These are phyloP conservation scores for Auricularia heimuer DNA, from an alignment of 768 basidiomycete genomes.

Conservation along the genomic window DNA sequence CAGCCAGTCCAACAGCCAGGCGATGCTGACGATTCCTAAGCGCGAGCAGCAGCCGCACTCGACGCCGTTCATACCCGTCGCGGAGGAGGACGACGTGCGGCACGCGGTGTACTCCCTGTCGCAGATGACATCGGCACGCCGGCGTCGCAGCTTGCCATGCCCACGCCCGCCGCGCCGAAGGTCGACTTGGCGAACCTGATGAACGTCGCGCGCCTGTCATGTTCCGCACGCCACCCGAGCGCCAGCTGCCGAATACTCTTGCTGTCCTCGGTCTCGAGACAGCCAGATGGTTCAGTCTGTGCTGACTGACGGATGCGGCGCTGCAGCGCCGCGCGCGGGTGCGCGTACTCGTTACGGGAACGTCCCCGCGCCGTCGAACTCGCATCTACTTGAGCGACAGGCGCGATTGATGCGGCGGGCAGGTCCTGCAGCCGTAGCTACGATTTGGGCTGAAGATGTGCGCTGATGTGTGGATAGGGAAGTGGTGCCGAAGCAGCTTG, in stretches of 20 bases:
- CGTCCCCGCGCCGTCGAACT: too few relatives aligned
- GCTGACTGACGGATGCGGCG: conserved; percentile 83
- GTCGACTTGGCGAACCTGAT: conserved; percentile 58
- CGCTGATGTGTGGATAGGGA: too few relatives aligned
- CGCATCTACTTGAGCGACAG: too few relatives aligned
- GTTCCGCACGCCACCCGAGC: conserved; percentile 79
- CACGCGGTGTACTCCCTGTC: conserved; percentile 88
- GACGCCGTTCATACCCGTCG: neutral
- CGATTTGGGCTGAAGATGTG: too few relatives aligned
- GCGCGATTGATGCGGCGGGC: too few relatives aligned
- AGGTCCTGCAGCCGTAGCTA: too few relatives aligned
- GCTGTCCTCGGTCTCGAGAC: conserved; percentile 80
- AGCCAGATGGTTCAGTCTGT: conserved; percentile 89
- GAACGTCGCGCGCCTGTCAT: conserved; percentile 62
- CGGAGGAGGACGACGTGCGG: conserved; percentile 34
- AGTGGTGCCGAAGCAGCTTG: too few relatives aligned
- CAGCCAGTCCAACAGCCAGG: neutral
- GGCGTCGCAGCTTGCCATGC: conserved; percentile 31
- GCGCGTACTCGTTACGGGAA: too few relatives aligned
- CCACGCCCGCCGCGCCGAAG: conserved; percentile 27
- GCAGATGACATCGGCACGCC: conserved; percentile 27
- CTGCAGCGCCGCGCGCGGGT: conserved; percentile 66
- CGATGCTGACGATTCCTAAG: neutral
- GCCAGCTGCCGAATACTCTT: conserved; percentile 66
- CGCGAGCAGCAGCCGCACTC: neutral